These are phyloP conservation scores for Begonia peltatifolia DNA, from an alignment of 306 rosid genomes.

Conservation along the genomic window DNA sequence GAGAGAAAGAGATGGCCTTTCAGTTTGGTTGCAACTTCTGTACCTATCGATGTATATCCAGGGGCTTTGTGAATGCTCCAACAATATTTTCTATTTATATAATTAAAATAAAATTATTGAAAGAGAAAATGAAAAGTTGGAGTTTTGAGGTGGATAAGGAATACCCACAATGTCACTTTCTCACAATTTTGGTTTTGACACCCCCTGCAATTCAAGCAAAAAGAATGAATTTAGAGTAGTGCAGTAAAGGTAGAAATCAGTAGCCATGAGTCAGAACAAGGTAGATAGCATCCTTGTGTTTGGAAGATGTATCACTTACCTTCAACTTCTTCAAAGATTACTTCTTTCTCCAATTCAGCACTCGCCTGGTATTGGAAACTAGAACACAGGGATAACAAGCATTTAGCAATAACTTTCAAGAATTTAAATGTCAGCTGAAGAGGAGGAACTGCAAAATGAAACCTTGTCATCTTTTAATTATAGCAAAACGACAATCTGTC, in stretches of 20 bases:
- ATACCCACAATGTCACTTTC: constrained; percentile 10
- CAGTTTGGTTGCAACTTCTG: too few relatives aligned
- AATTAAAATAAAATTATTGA: too few relatives aligned
- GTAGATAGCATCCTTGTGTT: background rate
- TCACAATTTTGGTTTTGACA: constrained; percentile 59
- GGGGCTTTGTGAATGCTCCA: too few relatives aligned
- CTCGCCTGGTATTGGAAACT: constrained; percentile 82
- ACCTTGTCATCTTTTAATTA: too few relatives aligned
- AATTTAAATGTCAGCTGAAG: too few relatives aligned
- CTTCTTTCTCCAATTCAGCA: constrained; percentile 63
- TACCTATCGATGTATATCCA: too few relatives aligned
- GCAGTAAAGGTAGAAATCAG: background rate
- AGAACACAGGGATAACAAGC: constrained; percentile 7
- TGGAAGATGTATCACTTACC: constrained; percentile 31
- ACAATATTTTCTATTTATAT: too few relatives aligned
- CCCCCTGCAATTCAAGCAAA: constrained; percentile 50
- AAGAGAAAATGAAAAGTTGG: too few relatives aligned
- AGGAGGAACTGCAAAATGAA: too few relatives aligned
- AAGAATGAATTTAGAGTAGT: background rate
- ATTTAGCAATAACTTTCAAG: constrained; percentile 1
- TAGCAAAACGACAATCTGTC: too few relatives aligned
- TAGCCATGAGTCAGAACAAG: background rate
- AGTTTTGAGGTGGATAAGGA: too few relatives aligned
- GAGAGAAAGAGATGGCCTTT: too few relatives aligned
- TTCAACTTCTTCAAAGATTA: constrained; percentile 87